Evolutionary conservation across 306 rosid species (phyloP).

Genomic region (Castanea crenata): DNA sequence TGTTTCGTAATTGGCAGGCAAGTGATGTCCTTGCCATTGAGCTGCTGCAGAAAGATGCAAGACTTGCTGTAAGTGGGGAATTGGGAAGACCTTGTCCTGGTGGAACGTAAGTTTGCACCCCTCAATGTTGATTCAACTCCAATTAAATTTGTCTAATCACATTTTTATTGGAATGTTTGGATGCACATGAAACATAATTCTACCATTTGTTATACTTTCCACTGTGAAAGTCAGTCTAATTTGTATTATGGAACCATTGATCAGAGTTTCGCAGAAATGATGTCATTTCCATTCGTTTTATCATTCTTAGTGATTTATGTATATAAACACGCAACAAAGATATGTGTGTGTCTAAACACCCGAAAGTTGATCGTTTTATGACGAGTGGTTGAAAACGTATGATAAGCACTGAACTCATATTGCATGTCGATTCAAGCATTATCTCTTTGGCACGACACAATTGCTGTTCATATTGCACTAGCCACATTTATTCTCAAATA

Average conservation of each 20-base stretch:
- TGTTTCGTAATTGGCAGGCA: conserved; percentile 54
- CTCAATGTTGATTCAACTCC: not conserved
- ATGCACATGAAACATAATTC: not conserved
- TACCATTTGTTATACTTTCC: conserved; percentile 3
- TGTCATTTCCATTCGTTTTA: not conserved
- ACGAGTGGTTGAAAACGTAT: not conserved
- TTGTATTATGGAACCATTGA: conserved; percentile 8
- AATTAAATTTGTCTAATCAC: conserved; percentile 1
- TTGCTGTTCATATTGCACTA: not conserved
- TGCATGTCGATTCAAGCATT: not conserved
- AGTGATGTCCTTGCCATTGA: conserved; percentile 97
- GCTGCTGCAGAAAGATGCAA: conserved; percentile 93
- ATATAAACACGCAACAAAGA: not conserved
- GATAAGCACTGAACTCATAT: not conserved
- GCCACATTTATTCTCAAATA: conserved; percentile 8
- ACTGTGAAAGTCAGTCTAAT: not conserved
- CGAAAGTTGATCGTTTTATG: not conserved
- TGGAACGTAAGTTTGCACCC: conserved; percentile 69
- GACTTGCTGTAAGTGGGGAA: conserved; percentile 81
- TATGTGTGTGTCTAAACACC: not conserved
- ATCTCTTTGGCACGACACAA: not conserved
- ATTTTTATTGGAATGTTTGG: not conserved
- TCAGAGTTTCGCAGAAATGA: not conserved
- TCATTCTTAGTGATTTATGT: not conserved
- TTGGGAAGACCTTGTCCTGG: conserved; percentile 81